Conservation (phyloP, 1,139 yeast species). For the Lodderomyces pseudojiufengensis region DNA sequence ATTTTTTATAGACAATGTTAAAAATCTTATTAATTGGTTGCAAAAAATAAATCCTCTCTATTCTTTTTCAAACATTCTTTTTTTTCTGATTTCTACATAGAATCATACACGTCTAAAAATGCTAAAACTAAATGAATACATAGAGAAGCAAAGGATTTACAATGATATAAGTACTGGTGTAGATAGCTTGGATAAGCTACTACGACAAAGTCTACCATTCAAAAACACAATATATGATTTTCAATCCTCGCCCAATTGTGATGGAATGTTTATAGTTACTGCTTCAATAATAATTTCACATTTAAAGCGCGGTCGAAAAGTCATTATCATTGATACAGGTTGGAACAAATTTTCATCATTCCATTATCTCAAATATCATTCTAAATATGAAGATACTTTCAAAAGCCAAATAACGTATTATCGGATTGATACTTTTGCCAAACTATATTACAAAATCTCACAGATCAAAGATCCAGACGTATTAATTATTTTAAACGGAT, state of each 20-base stretch:
- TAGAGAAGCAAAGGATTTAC: slow-evolving; percentile 10
- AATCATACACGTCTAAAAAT: slow-evolving; percentile 7
- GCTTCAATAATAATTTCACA: slow-evolving; percentile 29
- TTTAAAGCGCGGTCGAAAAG: slow-evolving; percentile 16
- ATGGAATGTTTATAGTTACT: slow-evolving; percentile 21
- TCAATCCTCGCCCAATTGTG: slow-evolving; percentile 35
- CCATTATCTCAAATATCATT: slow-evolving; percentile 19
- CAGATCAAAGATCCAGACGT: slow-evolving; percentile 7
- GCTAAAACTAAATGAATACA: slow-evolving; percentile 11
- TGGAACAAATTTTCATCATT: slow-evolving; percentile 31
- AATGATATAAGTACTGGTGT: slow-evolving; percentile 22
- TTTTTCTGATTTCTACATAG: slow-evolving; percentile 1
- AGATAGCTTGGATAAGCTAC: slow-evolving; percentile 24
- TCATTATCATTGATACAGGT: slow-evolving; percentile 30
- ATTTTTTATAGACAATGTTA: neutral
- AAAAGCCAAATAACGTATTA: slow-evolving; percentile 8
- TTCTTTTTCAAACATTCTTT: too few relatives aligned
- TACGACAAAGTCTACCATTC: slow-evolving; percentile 11
- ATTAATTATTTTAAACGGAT: slow-evolving; percentile 28
- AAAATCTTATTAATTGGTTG: too few relatives aligned
- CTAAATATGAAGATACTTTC: slow-evolving; percentile 16
- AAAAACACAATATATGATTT: slow-evolving; percentile 31
- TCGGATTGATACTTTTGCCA: slow-evolving; percentile 27
- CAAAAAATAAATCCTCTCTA: neutral
- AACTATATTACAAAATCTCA: slow-evolving; percentile 15